phyloP scores from a whole-genome alignment of 768 basidiomycete genomes.

The Russula earlei region DNA sequence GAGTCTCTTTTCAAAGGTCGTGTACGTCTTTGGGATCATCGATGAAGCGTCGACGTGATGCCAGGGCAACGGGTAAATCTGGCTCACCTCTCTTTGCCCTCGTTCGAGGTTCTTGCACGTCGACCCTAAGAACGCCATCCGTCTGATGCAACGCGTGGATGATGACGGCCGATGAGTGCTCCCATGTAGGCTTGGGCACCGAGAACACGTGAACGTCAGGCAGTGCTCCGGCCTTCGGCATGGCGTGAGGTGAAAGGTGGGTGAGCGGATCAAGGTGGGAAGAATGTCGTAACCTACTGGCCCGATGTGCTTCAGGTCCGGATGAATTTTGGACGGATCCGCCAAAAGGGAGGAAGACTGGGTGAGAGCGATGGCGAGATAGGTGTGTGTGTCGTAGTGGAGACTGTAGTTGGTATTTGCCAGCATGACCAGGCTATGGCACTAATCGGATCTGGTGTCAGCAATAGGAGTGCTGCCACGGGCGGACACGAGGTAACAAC shows the following conservation, averaged over 20 bases:
- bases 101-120: slow-evolving; percentile 15
- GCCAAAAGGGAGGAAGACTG: slow-evolving; percentile 9
- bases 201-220: slow-evolving; percentile 16
- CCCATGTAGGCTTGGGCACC: slow-evolving; percentile 13
- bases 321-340: slow-evolving; percentile 10
- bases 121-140: slow-evolving; percentile 18
- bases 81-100: slow-evolving; percentile 16
- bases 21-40: background rate
- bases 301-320: slow-evolving; percentile 12
- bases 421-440: background rate
- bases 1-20: slow-evolving; percentile 1
- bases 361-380: slow-evolving; percentile 13
- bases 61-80: background rate
- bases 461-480: too few species aligned
- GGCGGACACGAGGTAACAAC: slow-evolving; percentile 8
- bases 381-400: slow-evolving; percentile 16
- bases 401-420: background rate
- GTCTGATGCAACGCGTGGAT: slow-evolving; percentile 1
- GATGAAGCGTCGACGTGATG: background rate
- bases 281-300: slow-evolving; percentile 5
- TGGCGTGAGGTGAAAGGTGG: too few species aligned
- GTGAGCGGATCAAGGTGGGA: slow-evolving; percentile 6
- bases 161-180: slow-evolving; percentile 2
- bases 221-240: slow-evolving; percentile 14
- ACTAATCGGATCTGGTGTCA: background rate